Percentiles rank a stretch among this genome's conserved stretches.
Conservation (phyloP, 495 filamentous ascomycete species). For the Talaromyces wortmannii region DNA sequence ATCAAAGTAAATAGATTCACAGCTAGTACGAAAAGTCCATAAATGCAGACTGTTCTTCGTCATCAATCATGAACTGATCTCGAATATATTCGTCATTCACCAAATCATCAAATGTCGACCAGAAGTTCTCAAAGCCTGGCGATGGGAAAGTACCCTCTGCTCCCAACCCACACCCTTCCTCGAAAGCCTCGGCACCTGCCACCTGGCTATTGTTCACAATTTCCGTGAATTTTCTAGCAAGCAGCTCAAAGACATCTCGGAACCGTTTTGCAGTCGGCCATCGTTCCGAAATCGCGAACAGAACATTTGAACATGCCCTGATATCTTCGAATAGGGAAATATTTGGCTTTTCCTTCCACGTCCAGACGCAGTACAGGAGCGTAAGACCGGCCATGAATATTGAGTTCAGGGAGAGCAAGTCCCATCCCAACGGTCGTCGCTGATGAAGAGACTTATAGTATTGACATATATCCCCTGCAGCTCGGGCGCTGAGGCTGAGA, state of each 20-base stretch:
- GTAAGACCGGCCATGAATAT: not conserved
- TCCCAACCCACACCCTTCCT: not conserved
- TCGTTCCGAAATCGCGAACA: not conserved
- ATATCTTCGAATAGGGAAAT: not conserved
- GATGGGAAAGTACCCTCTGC: not conserved
- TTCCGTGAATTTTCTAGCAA: not conserved
- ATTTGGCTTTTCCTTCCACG: not conserved
- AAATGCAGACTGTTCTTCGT: not conserved
- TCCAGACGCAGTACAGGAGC: not conserved
- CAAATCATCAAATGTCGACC: not conserved
- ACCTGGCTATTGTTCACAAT: not conserved
- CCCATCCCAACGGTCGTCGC: not conserved
- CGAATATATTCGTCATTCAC: not conserved
- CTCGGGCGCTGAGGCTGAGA: not conserved
- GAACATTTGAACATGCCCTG: not conserved
- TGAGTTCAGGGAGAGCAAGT: not conserved
- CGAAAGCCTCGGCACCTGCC: not conserved
- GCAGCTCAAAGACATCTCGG: not conserved
- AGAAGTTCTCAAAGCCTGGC: not conserved
- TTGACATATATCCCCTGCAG: not conserved
- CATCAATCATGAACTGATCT: not conserved
- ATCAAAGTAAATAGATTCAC: not conserved
- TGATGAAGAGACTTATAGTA: not conserved
- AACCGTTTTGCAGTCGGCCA: not conserved
- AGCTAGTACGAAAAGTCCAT: not conserved